Evolutionary conservation across 2,329 filamentous ascomycete genomes (phyloP).

Genomic region (Cercospora nicotianae): DNA sequence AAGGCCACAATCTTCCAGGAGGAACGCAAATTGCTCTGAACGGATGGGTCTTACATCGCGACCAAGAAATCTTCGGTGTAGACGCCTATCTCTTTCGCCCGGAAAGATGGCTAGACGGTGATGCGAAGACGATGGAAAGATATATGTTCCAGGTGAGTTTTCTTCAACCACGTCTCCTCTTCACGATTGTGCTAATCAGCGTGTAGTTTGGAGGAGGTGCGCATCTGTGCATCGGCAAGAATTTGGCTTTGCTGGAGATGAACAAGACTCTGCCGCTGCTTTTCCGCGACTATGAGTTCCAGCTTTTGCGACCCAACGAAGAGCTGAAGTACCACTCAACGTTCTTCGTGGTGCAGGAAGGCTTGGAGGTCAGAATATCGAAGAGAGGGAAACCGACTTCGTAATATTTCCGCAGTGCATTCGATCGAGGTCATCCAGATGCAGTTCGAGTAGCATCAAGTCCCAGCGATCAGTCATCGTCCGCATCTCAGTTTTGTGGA

Average conservation of each 20-base stretch:
- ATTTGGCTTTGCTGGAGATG: constrained; percentile 33
- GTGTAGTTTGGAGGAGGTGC: constrained; percentile 29
- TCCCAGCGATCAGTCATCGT: too few relatives aligned
- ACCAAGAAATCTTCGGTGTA: constrained; percentile 39
- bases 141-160: constrained; percentile 57
- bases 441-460: too few relatives aligned
- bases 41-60: constrained; percentile 54
- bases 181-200: constrained; percentile 11
- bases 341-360: constrained; percentile 62
- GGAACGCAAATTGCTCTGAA: constrained; percentile 58
- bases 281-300: constrained; percentile 56
- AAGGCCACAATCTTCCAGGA: constrained; percentile 53
- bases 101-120: constrained; percentile 28
- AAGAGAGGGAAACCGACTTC: constrained; percentile 26
- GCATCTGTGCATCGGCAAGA: constrained; percentile 34
- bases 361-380: constrained; percentile 53
- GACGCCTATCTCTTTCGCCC: constrained; percentile 25
- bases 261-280: constrained; percentile 40
- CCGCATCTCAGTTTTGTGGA: neutral
- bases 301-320: constrained; percentile 53
- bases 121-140: constrained; percentile 53
- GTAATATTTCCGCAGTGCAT: neutral
- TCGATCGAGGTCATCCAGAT: too few relatives aligned
- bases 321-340: constrained; percentile 56
- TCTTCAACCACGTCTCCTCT: too few relatives aligned